Percentiles rank a stretch among this genome's conserved stretches.
phyloP scores from a whole-genome alignment of 768 basidiomycete species.

The Dioszegia crocea region DNA sequence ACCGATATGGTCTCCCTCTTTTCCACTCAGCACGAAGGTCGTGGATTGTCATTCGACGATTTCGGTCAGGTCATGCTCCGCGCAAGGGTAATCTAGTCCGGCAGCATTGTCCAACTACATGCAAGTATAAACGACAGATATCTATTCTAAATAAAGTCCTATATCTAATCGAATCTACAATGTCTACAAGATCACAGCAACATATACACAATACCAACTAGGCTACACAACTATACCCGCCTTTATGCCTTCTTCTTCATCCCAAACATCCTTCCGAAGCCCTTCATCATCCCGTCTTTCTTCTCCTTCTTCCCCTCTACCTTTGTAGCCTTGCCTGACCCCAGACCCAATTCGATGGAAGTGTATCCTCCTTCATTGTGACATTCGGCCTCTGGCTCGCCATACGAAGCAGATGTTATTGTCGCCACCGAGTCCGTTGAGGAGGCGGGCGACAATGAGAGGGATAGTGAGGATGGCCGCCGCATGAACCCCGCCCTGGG shows the following conservation, averaged over 20 bases:
- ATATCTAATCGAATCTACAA: background rate
- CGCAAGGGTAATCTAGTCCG: constrained; percentile 37
- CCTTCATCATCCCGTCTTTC: constrained; percentile 1
- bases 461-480: background rate
- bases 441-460: background rate
- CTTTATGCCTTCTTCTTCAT: constrained; percentile 7
- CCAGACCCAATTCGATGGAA: background rate
- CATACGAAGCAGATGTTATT: background rate
- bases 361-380: background rate
- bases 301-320: constrained; percentile 3
- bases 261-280: constrained; percentile 7
- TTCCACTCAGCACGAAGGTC: constrained; percentile 44
- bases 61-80: constrained; percentile 42
- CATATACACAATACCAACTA: background rate
- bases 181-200: background rate
- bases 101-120: constrained; percentile 18
- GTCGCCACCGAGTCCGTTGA: constrained; percentile 3
- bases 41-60: constrained; percentile 46
- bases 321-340: background rate
- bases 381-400: background rate
- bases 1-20: constrained; percentile 48
- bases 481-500: constrained; percentile 9
- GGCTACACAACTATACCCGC: too few species aligned
- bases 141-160: background rate
- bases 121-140: background rate